phyloP scores from a whole-genome alignment of 805 yeast species.

The Millerozyma miso region DNA sequence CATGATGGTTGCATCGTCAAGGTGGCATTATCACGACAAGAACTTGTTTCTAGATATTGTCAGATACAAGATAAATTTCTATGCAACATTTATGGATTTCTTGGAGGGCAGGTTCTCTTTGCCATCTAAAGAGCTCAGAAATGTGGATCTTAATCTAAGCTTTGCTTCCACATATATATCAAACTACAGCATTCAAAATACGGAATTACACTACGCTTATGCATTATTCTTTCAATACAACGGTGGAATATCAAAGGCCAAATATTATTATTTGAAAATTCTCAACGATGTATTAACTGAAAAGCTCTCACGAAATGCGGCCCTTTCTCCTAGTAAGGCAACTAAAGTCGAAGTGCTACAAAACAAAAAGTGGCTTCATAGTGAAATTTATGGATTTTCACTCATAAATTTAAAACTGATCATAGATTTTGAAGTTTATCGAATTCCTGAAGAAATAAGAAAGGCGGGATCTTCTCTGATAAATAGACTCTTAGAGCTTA shows the following conservation, averaged over 20 bases:
- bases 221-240: conserved; percentile 36
- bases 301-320: conserved; percentile 1
- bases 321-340: background rate
- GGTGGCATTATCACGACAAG: conserved; percentile 18
- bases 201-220: conserved; percentile 8
- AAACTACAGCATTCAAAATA: background rate
- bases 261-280: conserved; percentile 35
- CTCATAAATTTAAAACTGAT: conserved; percentile 25
- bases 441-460: background rate
- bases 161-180: background rate
- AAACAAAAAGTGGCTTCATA: conserved; percentile 11
- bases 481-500: conserved; percentile 1
- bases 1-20: conserved; percentile 8
- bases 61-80: conserved; percentile 26
- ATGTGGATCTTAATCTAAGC: background rate
- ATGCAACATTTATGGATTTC: conserved; percentile 35
- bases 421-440: conserved; percentile 18
- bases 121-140: background rate
- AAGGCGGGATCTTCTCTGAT: background rate
- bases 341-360: background rate
- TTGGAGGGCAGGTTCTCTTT: conserved; percentile 18
- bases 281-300: conserved; percentile 15
- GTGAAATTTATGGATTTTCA: conserved; percentile 27
- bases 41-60: conserved; percentile 26
- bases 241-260: conserved; percentile 34